Evolutionary conservation across 2,329 filamentous ascomycete species (phyloP), one percentile per base, ranked within the genome.

Genomic region (Shiraia bambusicola): DNA sequence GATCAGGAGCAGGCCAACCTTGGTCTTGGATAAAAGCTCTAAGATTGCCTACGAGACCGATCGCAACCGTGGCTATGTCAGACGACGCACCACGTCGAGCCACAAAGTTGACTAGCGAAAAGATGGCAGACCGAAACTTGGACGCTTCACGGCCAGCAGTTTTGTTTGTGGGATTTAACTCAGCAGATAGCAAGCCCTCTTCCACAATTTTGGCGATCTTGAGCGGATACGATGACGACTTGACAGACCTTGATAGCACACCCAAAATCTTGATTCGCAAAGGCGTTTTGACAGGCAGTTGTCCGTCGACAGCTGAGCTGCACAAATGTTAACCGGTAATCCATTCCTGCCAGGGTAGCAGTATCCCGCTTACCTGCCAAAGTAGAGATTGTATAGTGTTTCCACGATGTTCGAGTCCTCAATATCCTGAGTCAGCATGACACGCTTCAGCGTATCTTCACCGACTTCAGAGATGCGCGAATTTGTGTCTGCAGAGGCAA

Each of bases 101-200:
- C 9, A 93, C 82, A 81, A 91, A 97, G 37, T 88, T 87, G 41
- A 95, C 81, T 56, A 92, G 95, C 28, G 85, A 81, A 58, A 97
- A 93, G 3, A 95, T 77, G 1, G 91, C 88, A 32, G 83, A 84
- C 52, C 90, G 82, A 8, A 96, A 78, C 64, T 93, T 94, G 1
- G 82, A 79, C 2, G 82, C 82, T 67, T 95, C 90, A 6, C 92
- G 75, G 0, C 84, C 83, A 24, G 77, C 79, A 8, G 76, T 70
- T 59, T 54, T 72, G 24, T 55, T 59, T 12, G 52, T 59, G 13
- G 56, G 54, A 22, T 53, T 59, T 11, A 60, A 45, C 59, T 66
- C 54, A 50, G 63, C 41, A 58, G 75, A 72, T 49, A 76, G 62
- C 68, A 90, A 71, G 70, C 87, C 72, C 72, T 83, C 70, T 67